Base-by-base conservation (phyloP, 2,329 filamentous ascomycete species). In the Colletotrichum ledebouriae region DNA sequence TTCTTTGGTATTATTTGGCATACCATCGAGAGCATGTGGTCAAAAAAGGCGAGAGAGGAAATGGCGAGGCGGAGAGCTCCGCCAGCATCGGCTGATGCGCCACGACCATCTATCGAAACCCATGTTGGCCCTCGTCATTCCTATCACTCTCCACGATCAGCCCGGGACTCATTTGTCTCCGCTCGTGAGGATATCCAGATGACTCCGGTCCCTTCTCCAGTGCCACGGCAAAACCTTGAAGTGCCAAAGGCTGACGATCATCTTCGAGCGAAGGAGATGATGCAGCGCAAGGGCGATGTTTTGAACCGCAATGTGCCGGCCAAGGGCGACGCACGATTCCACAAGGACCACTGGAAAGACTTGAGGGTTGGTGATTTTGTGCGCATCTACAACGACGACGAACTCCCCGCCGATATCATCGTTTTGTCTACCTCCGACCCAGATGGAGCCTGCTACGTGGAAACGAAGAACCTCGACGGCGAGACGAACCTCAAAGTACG, bases 401-500 rank as follows among this genome's bases (percentile, higher is more conserved):
- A 97, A 73, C 89, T 99, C 25, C 97, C 96, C 1, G 95, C 96
- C 55, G 96, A 99, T 79, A 85, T 99, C 53, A 91, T 98, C 55
- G 92, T 99, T 49, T 82, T 99, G 25, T 93, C 96, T 2, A 98
- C 96, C 0, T 97, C 96, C 2, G 96, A 98, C 74, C 87, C 92
- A 1, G 96, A 99, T 74, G 96, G 96, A 58, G 93, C 93, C 42
- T 99, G 96, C 80, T 99, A 98, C 74, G 92, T 99, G 22, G 96
- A 99, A 80, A 99, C 96, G 2, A 99, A 98, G 84, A 98, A 97
- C 77, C 78, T 99, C 83, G 96, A 99, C 75, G 96, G 96, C 58
- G 96, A 99, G 81, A 99, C 96, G 2, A 99, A 99, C 75, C 83
- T 99, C 71, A 99, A 99, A 80, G 94, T 98, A 70, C 92, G 96